These are phyloP conservation scores for Quercus phellos DNA, from an alignment of 331 rosid genomes.

Conservation along the genomic window DNA sequence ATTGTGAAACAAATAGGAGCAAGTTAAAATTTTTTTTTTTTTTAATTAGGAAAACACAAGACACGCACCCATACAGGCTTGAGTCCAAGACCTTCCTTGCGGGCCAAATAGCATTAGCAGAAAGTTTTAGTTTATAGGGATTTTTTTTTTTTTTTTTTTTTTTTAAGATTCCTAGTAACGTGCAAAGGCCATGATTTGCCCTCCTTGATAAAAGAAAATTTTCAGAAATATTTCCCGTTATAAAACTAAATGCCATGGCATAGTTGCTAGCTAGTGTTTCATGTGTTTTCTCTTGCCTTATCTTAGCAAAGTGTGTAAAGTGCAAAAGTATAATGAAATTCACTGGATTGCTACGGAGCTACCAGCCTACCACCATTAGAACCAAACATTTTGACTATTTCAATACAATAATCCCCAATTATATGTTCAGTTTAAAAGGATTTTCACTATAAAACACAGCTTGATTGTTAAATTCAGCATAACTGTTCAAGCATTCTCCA, in stretches of 20 bases:
- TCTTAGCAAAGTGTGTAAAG: neutral
- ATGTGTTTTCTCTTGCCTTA: neutral
- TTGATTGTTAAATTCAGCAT: neutral
- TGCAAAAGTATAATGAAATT: neutral
- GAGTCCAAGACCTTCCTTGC: too few species aligned
- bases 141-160: too few species aligned
- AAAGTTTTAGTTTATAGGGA: neutral
- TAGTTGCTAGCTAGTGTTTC: neutral
- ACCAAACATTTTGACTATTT: neutral
- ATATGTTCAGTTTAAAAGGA: neutral
- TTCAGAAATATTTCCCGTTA: neutral
- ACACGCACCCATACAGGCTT: neutral
- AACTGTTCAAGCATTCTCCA: neutral
- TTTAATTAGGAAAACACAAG: neutral
- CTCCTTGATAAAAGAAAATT: neutral
- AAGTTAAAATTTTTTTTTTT: neutral
- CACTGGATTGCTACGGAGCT: neutral
- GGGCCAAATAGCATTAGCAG: neutral
- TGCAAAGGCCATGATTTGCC: neutral
- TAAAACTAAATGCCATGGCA: neutral
- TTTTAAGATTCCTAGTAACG: neutral
- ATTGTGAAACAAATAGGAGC: neutral
- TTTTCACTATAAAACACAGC: neutral
- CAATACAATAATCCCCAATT: neutral
- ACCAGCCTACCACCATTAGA: neutral